Evolutionary conservation across 495 filamentous ascomycete genomes (phyloP).

Genomic region (Penicillium canariense): DNA sequence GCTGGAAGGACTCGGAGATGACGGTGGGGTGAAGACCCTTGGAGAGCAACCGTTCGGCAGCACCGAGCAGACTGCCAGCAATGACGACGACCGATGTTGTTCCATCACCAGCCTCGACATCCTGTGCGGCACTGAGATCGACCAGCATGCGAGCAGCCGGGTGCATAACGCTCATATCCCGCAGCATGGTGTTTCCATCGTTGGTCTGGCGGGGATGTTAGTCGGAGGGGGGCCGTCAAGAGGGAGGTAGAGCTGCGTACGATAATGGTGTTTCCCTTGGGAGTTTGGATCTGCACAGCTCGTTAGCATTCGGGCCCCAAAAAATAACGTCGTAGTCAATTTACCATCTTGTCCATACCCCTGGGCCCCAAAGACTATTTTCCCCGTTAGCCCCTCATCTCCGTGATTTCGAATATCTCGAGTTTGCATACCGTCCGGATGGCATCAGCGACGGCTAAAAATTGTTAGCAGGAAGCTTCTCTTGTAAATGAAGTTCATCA

Average conservation of each 20-base stretch:
- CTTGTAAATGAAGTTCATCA: neutral
- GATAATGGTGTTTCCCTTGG: slow-evolving; percentile 95
- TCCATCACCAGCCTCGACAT: slow-evolving; percentile 97
- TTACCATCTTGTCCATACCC: slow-evolving; percentile 95
- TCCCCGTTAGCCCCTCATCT: slow-evolving; percentile 45
- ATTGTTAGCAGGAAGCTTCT: slow-evolving; percentile 15
- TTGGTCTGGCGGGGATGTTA: slow-evolving; percentile 64
- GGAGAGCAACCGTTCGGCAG: slow-evolving; percentile 80
- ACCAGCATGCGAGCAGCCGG: slow-evolving; percentile 98
- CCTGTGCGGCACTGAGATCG: slow-evolving; percentile 92
- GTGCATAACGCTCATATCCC: slow-evolving; percentile 98
- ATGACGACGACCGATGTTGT: slow-evolving; percentile 98
- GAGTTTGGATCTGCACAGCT: slow-evolving; percentile 70
- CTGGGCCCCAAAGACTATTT: slow-evolving; percentile 66
- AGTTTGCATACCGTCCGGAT: slow-evolving; percentile 69
- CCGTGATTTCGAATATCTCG: slow-evolving; percentile 15
- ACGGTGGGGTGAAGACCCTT: slow-evolving; percentile 98
- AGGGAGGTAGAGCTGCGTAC: slow-evolving; percentile 35
- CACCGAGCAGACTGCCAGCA: slow-evolving; percentile 88
- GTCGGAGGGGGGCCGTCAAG: slow-evolving; percentile 18
- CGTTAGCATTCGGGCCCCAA: slow-evolving; percentile 23
- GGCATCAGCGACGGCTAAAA: slow-evolving; percentile 86
- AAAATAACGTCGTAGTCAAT: slow-evolving; percentile 2
- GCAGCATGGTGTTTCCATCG: slow-evolving; percentile 98
- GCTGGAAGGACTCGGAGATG: slow-evolving; percentile 96